Percentiles rank a stretch among this genome's conserved stretches.
phyloP scores from a whole-genome alignment of 805 yeast genomes.

The Helenozyma rhizophorensis region DNA sequence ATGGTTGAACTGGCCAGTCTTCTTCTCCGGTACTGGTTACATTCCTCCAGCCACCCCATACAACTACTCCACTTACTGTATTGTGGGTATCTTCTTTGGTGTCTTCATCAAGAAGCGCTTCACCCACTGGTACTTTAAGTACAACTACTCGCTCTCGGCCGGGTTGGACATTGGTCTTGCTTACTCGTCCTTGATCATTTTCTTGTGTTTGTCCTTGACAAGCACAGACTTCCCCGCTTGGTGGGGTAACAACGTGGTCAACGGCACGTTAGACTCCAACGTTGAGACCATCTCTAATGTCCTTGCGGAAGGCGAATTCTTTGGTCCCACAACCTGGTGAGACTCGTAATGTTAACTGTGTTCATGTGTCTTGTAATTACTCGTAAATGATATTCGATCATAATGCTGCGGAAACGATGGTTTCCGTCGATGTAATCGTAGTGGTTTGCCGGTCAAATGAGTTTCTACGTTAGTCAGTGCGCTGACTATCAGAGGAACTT shows the following conservation, averaged over 20 bases:
- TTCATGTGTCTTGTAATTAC: no score
- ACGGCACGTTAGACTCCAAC: slow-evolving; percentile 36
- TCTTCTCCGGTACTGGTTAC: slow-evolving; percentile 47
- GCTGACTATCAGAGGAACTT: no score
- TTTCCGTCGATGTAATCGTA: no score
- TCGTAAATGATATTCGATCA: no score
- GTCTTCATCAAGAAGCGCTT: slow-evolving; percentile 36
- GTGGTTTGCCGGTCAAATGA: no score
- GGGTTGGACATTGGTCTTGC: slow-evolving; percentile 44
- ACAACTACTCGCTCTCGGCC: slow-evolving; percentile 42
- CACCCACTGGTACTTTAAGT: slow-evolving; percentile 43
- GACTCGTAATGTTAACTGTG: no score
- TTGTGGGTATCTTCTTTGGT: slow-evolving; percentile 32
- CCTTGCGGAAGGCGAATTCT: slow-evolving; percentile 38
- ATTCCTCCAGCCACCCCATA: slow-evolving; percentile 76
- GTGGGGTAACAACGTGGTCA: slow-evolving; percentile 63
- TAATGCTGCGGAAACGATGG: no score
- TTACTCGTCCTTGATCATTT: slow-evolving; percentile 34
- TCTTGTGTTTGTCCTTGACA: slow-evolving; percentile 27
- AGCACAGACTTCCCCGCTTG: slow-evolving; percentile 35
- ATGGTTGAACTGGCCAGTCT: slow-evolving; percentile 36
- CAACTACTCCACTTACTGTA: slow-evolving; percentile 55
- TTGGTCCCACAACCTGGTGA: slow-evolving; percentile 49
- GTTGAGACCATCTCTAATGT: slow-evolving; percentile 22
- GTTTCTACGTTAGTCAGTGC: no score